Evolutionary conservation across 225 moss, liverwort and hornwort genomes (phyloP).

Genomic region (Climacium dendroides): DNA sequence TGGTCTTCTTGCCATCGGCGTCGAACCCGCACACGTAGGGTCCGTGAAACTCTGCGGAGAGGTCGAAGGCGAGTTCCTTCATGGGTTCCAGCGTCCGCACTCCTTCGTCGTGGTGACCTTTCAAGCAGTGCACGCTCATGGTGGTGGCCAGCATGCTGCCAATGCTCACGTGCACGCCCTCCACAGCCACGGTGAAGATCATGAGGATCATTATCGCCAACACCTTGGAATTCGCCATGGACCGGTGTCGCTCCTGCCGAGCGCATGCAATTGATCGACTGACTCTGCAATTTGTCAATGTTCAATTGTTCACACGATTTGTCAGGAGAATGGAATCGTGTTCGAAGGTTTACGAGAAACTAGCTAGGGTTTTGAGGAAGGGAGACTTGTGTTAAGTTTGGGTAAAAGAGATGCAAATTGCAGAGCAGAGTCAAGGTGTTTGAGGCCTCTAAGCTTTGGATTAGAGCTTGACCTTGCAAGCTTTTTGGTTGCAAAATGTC

Average conservation of each 20-base stretch:
- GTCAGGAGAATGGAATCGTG: neutral
- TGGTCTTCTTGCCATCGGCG: neutral
- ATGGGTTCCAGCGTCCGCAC: neutral
- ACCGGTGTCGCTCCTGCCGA: neutral
- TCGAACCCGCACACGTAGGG: neutral
- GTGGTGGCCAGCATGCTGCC: neutral
- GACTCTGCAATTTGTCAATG: neutral
- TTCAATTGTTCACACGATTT: neutral
- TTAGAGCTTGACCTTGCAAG: neutral
- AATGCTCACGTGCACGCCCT: constrained; percentile 4
- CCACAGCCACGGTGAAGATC: neutral
- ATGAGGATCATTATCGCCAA: neutral
- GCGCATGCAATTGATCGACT: neutral
- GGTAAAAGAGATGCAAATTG: neutral
- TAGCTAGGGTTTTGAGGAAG: neutral
- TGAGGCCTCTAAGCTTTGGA: too few relatives aligned
- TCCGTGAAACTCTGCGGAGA: neutral
- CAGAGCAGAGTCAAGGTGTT: neutral
- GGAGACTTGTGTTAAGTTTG: neutral
- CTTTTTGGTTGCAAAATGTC: neutral
- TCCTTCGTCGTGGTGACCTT: neutral
- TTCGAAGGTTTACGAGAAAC: neutral
- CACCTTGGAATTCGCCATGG: neutral
- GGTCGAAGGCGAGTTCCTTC: neutral
- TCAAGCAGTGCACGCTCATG: neutral